phyloP scores from a whole-genome alignment of 208 protist genomes.

The Acanthamoeba pearcei region DNA sequence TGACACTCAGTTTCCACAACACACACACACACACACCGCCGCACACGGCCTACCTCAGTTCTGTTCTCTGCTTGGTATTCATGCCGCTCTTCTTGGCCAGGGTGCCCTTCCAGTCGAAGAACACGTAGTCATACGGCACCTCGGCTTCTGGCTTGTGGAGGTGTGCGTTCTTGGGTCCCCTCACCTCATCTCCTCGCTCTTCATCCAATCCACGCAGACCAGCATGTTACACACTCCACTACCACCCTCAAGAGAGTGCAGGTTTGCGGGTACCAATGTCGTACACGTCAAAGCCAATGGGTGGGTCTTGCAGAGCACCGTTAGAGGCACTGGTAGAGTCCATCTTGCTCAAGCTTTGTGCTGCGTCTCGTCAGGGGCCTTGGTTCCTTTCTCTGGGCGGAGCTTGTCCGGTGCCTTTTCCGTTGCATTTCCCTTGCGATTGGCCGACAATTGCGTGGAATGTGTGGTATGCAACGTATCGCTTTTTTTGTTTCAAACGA shows the following conservation, averaged over 20 bases:
- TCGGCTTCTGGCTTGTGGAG: not conserved
- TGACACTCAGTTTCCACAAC: not conserved
- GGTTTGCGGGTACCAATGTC: not conserved
- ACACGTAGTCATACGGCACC: slow-evolving; percentile 8
- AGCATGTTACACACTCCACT: not conserved
- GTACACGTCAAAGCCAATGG: not conserved
- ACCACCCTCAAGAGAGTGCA: too few species aligned
- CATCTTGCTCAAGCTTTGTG: not conserved
- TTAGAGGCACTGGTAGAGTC: not conserved
- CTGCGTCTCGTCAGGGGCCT: too few species aligned
- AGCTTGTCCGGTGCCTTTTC: too few species aligned
- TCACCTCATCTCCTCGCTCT: not conserved
- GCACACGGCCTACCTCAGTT: not conserved
- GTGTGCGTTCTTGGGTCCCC: not conserved
- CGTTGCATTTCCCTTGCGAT: too few species aligned
- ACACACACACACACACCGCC: not conserved
- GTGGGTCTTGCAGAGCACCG: too few species aligned
- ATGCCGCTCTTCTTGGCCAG: slow-evolving; percentile 63
- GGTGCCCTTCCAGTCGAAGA: slow-evolving; percentile 71
- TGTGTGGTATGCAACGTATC: not conserved
- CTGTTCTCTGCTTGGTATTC: not conserved
- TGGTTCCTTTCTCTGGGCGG: too few species aligned
- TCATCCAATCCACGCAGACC: not conserved
- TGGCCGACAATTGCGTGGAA: not conserved
- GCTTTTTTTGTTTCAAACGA: not conserved